phyloP scores from a whole-genome alignment of 116 monocot species.

The Iris pallida region DNA sequence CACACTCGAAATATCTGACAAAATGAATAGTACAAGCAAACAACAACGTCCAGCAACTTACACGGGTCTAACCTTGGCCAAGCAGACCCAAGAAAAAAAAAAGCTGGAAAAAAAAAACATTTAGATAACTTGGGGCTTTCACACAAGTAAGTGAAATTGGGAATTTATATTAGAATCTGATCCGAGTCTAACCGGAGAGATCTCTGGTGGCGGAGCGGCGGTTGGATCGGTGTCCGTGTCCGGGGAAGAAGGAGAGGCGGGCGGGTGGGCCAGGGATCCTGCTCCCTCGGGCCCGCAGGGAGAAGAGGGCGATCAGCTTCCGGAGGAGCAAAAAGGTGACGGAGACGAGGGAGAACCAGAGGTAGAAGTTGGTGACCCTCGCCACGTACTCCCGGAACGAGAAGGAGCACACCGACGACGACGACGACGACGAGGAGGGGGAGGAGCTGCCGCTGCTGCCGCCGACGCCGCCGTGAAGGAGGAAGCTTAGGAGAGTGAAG shows the following conservation, averaged over 20 bases:
- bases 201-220: constrained; percentile 12
- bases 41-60: neutral
- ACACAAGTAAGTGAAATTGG: neutral
- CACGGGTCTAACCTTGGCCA: neutral
- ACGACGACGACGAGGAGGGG: neutral
- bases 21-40: too few relatives aligned
- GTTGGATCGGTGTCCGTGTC: constrained; percentile 18
- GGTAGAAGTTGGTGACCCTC: constrained; percentile 43
- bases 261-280: constrained; percentile 50
- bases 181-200: constrained; percentile 29
- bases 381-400: constrained; percentile 36
- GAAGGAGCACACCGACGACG: neutral
- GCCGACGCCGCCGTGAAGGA: neutral
- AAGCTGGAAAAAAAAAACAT: neutral
- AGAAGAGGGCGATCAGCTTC: constrained; percentile 26
- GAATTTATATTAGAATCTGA: neutral
- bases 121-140: neutral
- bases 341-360: constrained; percentile 42
- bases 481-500: too few relatives aligned
- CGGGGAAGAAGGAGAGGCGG: constrained; percentile 21
- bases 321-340: constrained; percentile 35
- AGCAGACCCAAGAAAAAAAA: neutral
- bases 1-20: too few relatives aligned
- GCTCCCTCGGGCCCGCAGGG: constrained; percentile 34
- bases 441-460: neutral